These are phyloP conservation scores for Aspergillus incahuasiensis DNA, from an alignment of 495 filamentous ascomycete species.

Conservation along the genomic window DNA sequence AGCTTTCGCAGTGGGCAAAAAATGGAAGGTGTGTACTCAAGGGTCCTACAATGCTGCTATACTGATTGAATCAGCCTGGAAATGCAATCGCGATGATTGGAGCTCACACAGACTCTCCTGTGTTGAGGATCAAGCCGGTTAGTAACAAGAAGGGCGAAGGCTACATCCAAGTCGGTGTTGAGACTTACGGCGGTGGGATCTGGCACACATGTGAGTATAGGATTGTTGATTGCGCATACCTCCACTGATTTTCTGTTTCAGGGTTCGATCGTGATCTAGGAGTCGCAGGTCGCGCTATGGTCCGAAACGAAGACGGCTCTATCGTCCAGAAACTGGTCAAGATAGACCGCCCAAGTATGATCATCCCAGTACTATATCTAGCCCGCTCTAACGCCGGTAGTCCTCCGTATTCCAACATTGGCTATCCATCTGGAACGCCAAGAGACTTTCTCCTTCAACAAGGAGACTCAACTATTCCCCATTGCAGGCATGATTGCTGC, in stretches of 20 bases:
- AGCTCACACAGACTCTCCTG: slow-evolving; percentile 93
- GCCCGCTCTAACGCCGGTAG: slow-evolving; percentile 21
- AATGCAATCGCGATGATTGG: slow-evolving; percentile 94
- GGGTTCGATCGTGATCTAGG: slow-evolving; percentile 95
- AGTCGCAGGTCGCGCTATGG: slow-evolving; percentile 83
- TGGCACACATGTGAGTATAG: slow-evolving; percentile 55
- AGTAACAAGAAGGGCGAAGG: slow-evolving; percentile 82
- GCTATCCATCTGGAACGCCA: slow-evolving; percentile 90
- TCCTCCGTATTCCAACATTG: slow-evolving; percentile 85
- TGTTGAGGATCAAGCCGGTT: slow-evolving; percentile 85
- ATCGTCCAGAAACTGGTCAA: slow-evolving; percentile 84
- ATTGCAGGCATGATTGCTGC: slow-evolving; percentile 83
- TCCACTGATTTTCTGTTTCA: slow-evolving; percentile 20
- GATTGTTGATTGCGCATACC: too few species aligned
- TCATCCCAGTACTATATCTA: neutral
- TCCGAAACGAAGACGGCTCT: slow-evolving; percentile 65
- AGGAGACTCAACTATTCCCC: slow-evolving; percentile 91
- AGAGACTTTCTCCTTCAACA: slow-evolving; percentile 85
- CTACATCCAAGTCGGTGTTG: slow-evolving; percentile 93
- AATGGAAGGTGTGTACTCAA: slow-evolving; percentile 64
- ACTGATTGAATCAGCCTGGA: slow-evolving; percentile 52
- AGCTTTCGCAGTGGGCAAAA: slow-evolving; percentile 87
- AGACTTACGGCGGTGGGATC: slow-evolving; percentile 89
- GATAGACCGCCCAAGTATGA: slow-evolving; percentile 73
- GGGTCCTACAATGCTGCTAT: neutral